Percentiles rank a stretch among this genome's conserved stretches.
These are phyloP conservation scores for Gypsophila paniculata DNA, from an alignment of 179 eudicot species.

Conservation along the genomic window DNA sequence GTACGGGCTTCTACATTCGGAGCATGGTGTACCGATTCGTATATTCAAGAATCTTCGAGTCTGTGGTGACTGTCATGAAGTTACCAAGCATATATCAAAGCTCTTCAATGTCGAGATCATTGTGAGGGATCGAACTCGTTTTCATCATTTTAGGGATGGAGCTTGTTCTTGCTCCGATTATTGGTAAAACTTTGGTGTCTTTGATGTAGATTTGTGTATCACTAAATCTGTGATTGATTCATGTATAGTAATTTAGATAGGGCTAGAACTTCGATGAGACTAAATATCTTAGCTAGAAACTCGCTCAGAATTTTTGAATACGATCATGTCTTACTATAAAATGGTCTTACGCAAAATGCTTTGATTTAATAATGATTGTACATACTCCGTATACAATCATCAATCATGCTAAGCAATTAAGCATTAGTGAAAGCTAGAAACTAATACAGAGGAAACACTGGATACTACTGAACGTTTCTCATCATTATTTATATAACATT, in stretches of 20 bases:
- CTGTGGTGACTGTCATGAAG: conserved; percentile 64
- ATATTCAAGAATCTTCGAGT: conserved; percentile 65
- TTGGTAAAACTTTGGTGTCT: conserved; percentile 36
- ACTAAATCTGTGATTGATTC: neutral
- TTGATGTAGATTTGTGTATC: conserved; percentile 1
- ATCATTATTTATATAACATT: neutral
- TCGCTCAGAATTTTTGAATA: too few species aligned
- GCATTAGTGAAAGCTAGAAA: too few species aligned
- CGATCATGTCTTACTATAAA: neutral
- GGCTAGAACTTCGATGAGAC: neutral
- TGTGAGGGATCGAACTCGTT: conserved; percentile 69
- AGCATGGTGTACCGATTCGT: conserved; percentile 59
- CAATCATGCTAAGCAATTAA: too few species aligned
- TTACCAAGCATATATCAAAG: conserved; percentile 52
- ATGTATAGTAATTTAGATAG: neutral
- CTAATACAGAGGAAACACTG: neutral
- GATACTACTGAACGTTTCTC: neutral
- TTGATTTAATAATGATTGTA: too few species aligned
- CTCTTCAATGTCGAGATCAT: conserved; percentile 50
- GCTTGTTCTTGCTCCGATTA: conserved; percentile 60
- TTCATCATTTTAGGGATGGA: conserved; percentile 62
- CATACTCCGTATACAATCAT: too few species aligned
- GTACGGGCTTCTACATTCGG: conserved; percentile 48
- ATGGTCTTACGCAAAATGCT: neutral
- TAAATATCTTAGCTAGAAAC: too few species aligned